Evolutionary conservation across 768 basidiomycete genomes (phyloP), one percentile per base, ranked within the genome.

Genomic region (Psilocybe sp.): DNA sequence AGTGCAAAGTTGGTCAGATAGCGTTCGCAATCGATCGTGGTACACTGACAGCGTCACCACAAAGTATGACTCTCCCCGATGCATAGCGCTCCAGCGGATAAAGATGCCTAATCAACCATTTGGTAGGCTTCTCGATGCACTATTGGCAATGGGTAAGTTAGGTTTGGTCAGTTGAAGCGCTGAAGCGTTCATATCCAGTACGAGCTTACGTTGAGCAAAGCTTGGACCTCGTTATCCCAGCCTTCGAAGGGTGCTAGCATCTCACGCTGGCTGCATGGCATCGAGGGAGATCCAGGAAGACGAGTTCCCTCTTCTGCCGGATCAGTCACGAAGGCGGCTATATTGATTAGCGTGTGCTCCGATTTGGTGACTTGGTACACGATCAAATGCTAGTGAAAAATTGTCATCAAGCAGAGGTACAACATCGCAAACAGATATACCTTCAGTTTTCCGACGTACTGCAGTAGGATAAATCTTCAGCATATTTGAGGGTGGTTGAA

Each of bases 151-250:
- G 34, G 32, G 12, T 14, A 43, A 23, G 10, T 19, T 13, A 41
- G 10, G 11, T 6, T 4, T 38, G 5, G 12, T 41, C 34, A 10
- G 4, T n/a, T 20, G 10, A 32, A 18, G 47, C 38, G 40, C 45
- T 20, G 50, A 43, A 18, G 28, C 36, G 40, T 33, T 6, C 37
- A 20, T 19, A 19, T 13, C 12, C 33, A 12, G 40, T 34, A 31
- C 19, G 12, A 18, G 19, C 62, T 16, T 47, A 80, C 81, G 58
- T 71, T 55, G 11, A 83, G 52, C 6, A 83, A 49, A 0, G 68
- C 66, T 47, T 69, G 65, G 3, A 75, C 72, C 37, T 81, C 78
- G 6, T 66, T 59, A 55, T 82, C 80, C 64, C 80, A 77, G 15
- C 64, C 61, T 8, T 53, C 50, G 49, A 75, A 80, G 14, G 65